Evolutionary conservation across 768 basidiomycete genomes (phyloP).

Genomic region (Psilocybe sp.): DNA sequence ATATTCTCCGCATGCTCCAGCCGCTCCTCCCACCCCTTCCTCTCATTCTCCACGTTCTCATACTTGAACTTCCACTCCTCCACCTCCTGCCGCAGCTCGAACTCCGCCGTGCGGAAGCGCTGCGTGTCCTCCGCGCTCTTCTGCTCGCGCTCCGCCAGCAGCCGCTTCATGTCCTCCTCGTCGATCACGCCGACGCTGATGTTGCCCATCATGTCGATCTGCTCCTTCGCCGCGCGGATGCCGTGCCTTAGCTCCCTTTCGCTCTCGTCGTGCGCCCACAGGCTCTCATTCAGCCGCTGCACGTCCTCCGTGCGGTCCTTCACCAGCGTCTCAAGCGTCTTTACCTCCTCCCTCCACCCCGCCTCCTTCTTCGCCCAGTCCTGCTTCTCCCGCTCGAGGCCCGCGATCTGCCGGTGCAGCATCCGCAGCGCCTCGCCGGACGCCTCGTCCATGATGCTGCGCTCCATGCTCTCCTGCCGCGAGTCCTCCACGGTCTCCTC

Average conservation of each 20-base stretch:
- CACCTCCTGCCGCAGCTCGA: conserved; percentile 51
- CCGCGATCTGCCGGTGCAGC: conserved; percentile 76
- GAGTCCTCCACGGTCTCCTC: conserved; percentile 90
- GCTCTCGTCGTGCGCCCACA: conserved; percentile 48
- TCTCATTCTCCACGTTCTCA: conserved; percentile 43
- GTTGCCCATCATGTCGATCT: conserved; percentile 58
- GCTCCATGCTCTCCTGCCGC: conserved; percentile 75
- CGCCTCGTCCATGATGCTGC: conserved; percentile 82
- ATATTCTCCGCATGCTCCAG: conserved; percentile 38
- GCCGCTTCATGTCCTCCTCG: conserved; percentile 39
- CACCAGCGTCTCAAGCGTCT: conserved; percentile 45
- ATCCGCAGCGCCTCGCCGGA: conserved; percentile 76
- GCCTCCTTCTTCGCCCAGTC: conserved; percentile 45
- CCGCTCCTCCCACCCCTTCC: conserved; percentile 39
- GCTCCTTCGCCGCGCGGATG: conserved; percentile 52
- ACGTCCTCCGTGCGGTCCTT: conserved; percentile 44
- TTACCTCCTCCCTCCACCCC: conserved; percentile 40
- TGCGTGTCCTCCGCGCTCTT: conserved; percentile 38
- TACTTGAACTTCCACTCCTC: conserved; percentile 39
- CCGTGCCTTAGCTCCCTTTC: conserved; percentile 53
- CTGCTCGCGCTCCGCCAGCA: conserved; percentile 39
- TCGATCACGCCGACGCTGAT: conserved; percentile 39
- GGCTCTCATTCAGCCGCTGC: conserved; percentile 39
- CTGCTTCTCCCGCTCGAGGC: conserved; percentile 65
- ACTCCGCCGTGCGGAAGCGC: conserved; percentile 36